Percentiles rank a stretch among this genome's conserved stretches.
phyloP scores from a whole-genome alignment of 2,329 filamentous ascomycete species.

The Dothistroma septosporum region DNA sequence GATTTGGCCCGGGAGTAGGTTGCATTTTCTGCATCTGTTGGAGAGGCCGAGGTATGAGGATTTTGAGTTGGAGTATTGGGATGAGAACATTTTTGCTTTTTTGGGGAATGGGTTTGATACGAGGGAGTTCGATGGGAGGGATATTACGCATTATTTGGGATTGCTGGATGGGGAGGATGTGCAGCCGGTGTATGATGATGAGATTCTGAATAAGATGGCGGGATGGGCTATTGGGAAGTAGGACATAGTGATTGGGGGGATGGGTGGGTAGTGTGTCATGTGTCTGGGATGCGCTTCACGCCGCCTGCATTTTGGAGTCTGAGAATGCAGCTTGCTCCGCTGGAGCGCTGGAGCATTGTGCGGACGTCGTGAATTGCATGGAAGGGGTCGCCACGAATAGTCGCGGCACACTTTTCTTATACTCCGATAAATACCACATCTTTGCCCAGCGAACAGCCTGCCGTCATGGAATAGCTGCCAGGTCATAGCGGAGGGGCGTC shows the following conservation, averaged over 20 bases:
- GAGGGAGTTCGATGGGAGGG: conserved; percentile 46
- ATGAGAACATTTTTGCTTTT: conserved; percentile 40
- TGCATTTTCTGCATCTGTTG: conserved; percentile 40
- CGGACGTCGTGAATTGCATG: too few relatives aligned
- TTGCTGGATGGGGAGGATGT: conserved; percentile 37
- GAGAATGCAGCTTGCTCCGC: too few relatives aligned
- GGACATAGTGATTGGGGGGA: background rate
- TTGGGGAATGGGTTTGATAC: conserved; percentile 44
- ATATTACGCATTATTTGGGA: conserved; percentile 46
- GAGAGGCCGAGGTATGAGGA: conserved; percentile 40
- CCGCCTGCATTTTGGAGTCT: too few relatives aligned
- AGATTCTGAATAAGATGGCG: conserved; percentile 38
- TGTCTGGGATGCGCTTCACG: too few relatives aligned
- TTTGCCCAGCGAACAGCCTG: too few relatives aligned
- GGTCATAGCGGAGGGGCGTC: too few relatives aligned
- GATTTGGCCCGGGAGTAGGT: conserved; percentile 38
- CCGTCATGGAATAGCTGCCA: too few relatives aligned
- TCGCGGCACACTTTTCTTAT: too few relatives aligned
- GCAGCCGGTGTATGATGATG: conserved; percentile 41
- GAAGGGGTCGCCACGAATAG: too few relatives aligned
- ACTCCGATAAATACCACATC: too few relatives aligned
- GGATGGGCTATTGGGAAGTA: conserved; percentile 31
- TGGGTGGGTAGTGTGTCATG: background rate
- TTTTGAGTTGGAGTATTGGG: conserved; percentile 41
- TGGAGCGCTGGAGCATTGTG: too few relatives aligned